These are phyloP conservation scores for Saccharomyces hybrid DNA, from an alignment of 1,139 yeast species.

Conservation along the genomic window DNA sequence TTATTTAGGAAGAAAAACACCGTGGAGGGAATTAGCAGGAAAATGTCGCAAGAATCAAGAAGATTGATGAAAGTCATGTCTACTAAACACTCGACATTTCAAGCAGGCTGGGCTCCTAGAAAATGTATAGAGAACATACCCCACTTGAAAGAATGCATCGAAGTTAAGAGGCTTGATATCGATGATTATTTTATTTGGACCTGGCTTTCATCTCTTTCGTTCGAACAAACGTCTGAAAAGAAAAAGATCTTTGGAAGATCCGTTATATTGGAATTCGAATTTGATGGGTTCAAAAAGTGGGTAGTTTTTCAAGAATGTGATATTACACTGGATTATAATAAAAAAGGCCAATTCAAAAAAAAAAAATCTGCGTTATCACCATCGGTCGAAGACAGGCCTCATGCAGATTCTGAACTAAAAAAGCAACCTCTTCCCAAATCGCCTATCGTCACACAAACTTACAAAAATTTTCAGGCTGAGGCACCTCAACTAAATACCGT, in stretches of 20 bases:
- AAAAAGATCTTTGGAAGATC: constrained; percentile 74
- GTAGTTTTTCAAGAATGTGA: constrained; percentile 67
- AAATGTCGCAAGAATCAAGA: constrained; percentile 67
- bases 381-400: not conserved
- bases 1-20: constrained; percentile 51
- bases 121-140: constrained; percentile 13
- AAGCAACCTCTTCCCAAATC: not conserved
- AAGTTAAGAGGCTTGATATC: constrained; percentile 58
- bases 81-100: constrained; percentile 39
- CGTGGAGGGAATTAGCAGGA: constrained; percentile 49
- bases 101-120: constrained; percentile 35
- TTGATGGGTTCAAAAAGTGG: constrained; percentile 80
- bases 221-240: constrained; percentile 61
- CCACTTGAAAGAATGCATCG: constrained; percentile 26
- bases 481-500: constrained; percentile 8
- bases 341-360: constrained; percentile 20
- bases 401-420: not conserved
- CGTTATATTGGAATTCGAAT: constrained; percentile 59
- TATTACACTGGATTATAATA: constrained; percentile 36
- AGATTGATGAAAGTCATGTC: constrained; percentile 57
- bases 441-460: constrained; percentile 11
- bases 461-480: constrained; percentile 22
- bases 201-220: constrained; percentile 72
- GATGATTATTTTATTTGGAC: constrained; percentile 91
- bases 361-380: not conserved